Evolutionary conservation across 257 asterid species (phyloP).

Genomic region (Asclepias syriaca): DNA sequence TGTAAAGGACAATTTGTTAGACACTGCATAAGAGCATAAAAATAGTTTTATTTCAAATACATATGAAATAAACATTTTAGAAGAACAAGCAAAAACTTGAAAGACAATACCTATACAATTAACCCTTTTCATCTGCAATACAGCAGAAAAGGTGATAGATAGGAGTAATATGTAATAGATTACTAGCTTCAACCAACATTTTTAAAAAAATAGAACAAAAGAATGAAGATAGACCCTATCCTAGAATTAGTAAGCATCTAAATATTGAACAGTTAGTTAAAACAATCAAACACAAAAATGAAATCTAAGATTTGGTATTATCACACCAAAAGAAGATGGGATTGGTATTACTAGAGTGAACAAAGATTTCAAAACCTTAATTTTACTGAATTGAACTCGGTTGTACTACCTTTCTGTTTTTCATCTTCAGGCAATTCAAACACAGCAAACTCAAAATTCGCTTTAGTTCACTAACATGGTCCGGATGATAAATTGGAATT

Average conservation of each 20-base stretch:
- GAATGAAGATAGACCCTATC: neutral
- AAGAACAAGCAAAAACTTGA: neutral
- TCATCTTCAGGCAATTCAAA: conserved; percentile 74
- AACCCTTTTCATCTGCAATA: neutral
- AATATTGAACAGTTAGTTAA: neutral
- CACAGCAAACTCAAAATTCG: conserved; percentile 69
- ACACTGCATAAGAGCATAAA: conserved; percentile 6
- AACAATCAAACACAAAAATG: neutral
- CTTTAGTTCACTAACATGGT: conserved; percentile 79
- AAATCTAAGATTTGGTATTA: neutral
- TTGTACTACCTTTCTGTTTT: conserved; percentile 61
- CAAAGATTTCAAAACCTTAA: neutral
- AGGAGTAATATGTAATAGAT: neutral
- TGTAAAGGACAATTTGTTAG: conserved; percentile 14
- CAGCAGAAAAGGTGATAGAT: neutral
- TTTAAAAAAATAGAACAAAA: neutral
- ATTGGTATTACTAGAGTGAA: neutral
- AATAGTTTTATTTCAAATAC: neutral
- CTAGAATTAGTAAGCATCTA: neutral
- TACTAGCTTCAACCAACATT: neutral
- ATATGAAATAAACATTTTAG: neutral
- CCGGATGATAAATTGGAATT: conserved; percentile 85
- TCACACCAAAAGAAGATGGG: neutral
- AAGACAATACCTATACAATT: neutral
- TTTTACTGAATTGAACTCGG: conserved; percentile 1